These are phyloP conservation scores for Simplicillium sp. DNA, from an alignment of 2,329 filamentous ascomycete genomes.

Conservation along the genomic window DNA sequence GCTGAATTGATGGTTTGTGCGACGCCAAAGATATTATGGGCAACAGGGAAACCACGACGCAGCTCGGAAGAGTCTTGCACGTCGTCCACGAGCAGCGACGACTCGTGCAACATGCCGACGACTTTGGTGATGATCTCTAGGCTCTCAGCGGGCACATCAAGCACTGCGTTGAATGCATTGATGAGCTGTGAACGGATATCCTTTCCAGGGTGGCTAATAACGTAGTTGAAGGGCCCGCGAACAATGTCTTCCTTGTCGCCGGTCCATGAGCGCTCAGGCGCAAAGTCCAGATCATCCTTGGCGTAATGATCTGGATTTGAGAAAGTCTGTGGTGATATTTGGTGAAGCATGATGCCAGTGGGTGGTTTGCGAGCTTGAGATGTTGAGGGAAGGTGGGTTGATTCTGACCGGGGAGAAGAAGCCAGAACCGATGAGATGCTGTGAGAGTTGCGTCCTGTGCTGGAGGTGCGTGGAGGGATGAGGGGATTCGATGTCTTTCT, in stretches of 20 bases:
- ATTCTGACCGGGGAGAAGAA: too few species aligned
- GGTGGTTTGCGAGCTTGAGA: not conserved
- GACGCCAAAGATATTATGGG: constrained; percentile 75
- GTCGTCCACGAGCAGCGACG: constrained; percentile 76
- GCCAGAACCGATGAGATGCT: constrained; percentile 3
- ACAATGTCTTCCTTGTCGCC: constrained; percentile 69
- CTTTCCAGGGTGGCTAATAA: constrained; percentile 71
- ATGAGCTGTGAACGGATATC: constrained; percentile 76
- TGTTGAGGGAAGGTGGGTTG: not conserved
- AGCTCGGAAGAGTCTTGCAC: constrained; percentile 75
- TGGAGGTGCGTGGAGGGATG: constrained; percentile 67
- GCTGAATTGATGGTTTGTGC: constrained; percentile 86
- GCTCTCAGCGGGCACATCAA: constrained; percentile 61
- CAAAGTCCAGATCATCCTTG: constrained; percentile 45
- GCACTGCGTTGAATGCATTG: constrained; percentile 70
- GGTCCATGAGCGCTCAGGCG: constrained; percentile 50
- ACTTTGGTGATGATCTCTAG: constrained; percentile 69
- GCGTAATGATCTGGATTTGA: constrained; percentile 44
- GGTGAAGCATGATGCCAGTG: constrained; percentile 18
- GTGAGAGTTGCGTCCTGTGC: constrained; percentile 17
- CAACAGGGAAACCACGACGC: constrained; percentile 70
- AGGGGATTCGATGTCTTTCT: constrained; percentile 26
- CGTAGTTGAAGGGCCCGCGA: constrained; percentile 71
- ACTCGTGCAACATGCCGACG: constrained; percentile 78
- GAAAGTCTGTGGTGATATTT: constrained; percentile 21